Evolutionary conservation across 2,329 filamentous ascomycete genomes (phyloP), one percentile per base, ranked within the genome.

Genomic region (Bertia moriformis): DNA sequence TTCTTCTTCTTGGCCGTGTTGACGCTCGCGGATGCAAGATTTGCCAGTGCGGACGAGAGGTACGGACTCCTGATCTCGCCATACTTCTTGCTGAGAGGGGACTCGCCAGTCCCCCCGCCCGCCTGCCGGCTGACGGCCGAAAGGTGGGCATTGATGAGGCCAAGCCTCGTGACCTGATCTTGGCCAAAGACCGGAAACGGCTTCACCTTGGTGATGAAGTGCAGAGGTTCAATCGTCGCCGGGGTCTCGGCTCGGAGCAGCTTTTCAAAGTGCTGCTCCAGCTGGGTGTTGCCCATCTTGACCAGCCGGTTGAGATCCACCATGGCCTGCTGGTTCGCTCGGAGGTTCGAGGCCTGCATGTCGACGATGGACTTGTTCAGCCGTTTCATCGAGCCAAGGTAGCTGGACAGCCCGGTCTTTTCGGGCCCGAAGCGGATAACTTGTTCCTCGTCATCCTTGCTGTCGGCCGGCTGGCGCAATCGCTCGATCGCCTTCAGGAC

Each of bases 381-480:
- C 32, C 91, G 81, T 60, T 93, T 91, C 48, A 96, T 75, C 4
- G 89, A 94, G 36, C 78, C 78, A 38, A 98, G 73, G 58, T 94
- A 98, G 49, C 84, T 83, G 27, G 77, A 71, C 41, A 98, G 64
- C 30, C 88, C 88, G 20, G 78, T 78, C 58, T 81, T 82, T 48
- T 86, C 79, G 1, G 88, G 88, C n/a, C 86, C 87, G 46, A 78
- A 75, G 40, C 86, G 78, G 51, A 98, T 88, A 45, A 95, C 87
- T 40, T 80, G 78, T 59, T 98, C 91, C 58, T 98, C 91, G 45
- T 83, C 78, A 48, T 83, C 86, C 53, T 91, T 89, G 54, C 87
- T 86, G 55, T 96, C 87, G 44, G 88, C 77, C n/a, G 91, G 89
- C 51, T 93, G 83, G 48, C 85, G 79, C 30, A 96, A 70, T 44